Evolutionary conservation across 148 eudicot species (phyloP), one percentile per base, ranked within the genome.

Genomic region (Tetragonia tetragonoides): DNA sequence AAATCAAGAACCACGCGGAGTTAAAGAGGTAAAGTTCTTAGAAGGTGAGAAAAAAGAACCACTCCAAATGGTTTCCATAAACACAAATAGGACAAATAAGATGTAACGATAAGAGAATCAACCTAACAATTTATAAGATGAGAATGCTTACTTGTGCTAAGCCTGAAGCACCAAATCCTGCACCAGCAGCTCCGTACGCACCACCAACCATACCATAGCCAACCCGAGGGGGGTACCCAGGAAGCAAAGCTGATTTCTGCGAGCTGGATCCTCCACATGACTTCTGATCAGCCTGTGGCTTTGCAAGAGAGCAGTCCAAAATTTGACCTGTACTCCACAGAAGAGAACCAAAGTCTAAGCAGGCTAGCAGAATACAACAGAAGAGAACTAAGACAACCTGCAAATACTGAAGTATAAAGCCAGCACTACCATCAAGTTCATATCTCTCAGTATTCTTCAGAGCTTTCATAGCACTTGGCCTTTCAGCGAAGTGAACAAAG

Each of bases 231-330:
- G 84, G 93, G 69, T 90, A 89, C 72, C 84, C 80, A 67, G 98
- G 91, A 75, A 92, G 84, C 67, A 87, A 63, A 77, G 92, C 90
- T 7, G 89, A 66, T 81, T 84, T 89, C 21, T 92, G 91, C 62
- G 89, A 70, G 79, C 74, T 86, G 82, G 91, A 46, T 78, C 86
- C 91, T 68, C 90, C 88, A 74, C 87, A 70, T 34, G 89, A 73
- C 82, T 87, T 95, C 82, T 90, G 98, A 66, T 95, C 98, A 68
- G 90, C 89, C 78, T 90, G 98, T 72, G 97, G 98, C 83, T 95
- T 95, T 68, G 98, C 98, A 83, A 95, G 90, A 49, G 96, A 95
- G 84, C 97, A 95, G 76, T 95, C 96, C 82, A 91, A 79, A 62
- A 81, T 81, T 86, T 91, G 92, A 70, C 97, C 98, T 94, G 82